Base-by-base conservation (phyloP, 2,329 filamentous ascomycete genomes). In the Cladosporium austrohemisphaericum region DNA sequence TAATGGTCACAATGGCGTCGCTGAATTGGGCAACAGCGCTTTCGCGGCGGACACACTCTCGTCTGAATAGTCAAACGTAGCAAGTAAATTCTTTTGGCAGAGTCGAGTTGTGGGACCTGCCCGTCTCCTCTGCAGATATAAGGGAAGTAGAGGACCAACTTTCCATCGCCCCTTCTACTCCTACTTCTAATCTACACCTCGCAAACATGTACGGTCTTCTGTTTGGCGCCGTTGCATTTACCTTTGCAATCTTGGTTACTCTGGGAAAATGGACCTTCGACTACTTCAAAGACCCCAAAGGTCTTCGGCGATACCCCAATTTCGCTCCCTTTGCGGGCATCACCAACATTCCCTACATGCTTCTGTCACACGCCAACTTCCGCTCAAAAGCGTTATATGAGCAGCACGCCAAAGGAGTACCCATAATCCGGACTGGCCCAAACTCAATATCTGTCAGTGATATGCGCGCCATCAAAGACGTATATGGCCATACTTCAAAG, bases 231-330 rank as follows among this genome's bases (percentile, higher is more conserved):
- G 26, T 52, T n/a, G 52, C 52, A 33, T 29, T 57, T 18, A 41
- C 47, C 5, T 41, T 55, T 14, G 50, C 32, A 9, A 18, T 53
- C 13, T 26, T 57, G 4, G 19, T 52, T 6, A 57, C 53, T 3
- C 6, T 57, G 22, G 47, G 50, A 18, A 55, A 51, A 55, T 58
- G 54, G 54, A 56, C 48, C 8, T 54, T 37, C 40, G 53, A 63
- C 9, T 76, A 76, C 55, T 66, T 73, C 53, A 60, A 61, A 14
- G 73, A 76, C 51, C 58, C 65, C 1, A 75, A 75, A 66, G 72
- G 73, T 6, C 66, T 78, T 2, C 69, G 76, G 6, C 70, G 67
- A 57, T 77, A 73, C 41, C 72, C 73, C 5, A 71, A 69, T 52
- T 61, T 76, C 47, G 65, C 64, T 14, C 54, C 63, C 4, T 64